phyloP scores from a whole-genome alignment of 371 early-diverging fungal species.

The Mucor sp. region DNA sequence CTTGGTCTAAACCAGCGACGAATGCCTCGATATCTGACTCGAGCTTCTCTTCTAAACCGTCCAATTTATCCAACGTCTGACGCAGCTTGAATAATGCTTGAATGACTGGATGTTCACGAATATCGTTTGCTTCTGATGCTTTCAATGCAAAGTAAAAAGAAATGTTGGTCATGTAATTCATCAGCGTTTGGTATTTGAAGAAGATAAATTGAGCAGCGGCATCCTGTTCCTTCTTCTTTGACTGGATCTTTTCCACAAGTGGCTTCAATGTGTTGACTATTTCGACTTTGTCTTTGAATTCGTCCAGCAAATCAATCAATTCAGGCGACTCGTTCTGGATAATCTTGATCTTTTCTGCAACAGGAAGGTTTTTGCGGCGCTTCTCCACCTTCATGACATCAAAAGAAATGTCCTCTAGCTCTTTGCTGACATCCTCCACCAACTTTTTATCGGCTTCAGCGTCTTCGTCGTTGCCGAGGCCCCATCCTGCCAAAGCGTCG shows the following conservation, averaged over 20 bases:
- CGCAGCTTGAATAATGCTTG: constrained; percentile 74
- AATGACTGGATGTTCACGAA: constrained; percentile 85
- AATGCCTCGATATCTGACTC: constrained; percentile 39
- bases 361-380: constrained; percentile 60
- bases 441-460: constrained; percentile 38
- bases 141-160: constrained; percentile 86
- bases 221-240: constrained; percentile 19
- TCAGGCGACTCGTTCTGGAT: constrained; percentile 84
- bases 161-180: constrained; percentile 87
- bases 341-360: constrained; percentile 69
- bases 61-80: constrained; percentile 70
- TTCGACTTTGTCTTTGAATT: constrained; percentile 69
- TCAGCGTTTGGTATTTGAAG: constrained; percentile 56
- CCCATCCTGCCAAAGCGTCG: constrained; percentile 55
- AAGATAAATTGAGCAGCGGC: constrained; percentile 46
- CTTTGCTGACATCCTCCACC: constrained; percentile 60
- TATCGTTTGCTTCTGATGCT: constrained; percentile 59
- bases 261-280: constrained; percentile 35
- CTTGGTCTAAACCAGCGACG: constrained; percentile 6
- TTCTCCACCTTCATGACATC: constrained; percentile 38
- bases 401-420: constrained; percentile 57
- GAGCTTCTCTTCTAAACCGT: constrained; percentile 62
- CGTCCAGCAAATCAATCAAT: constrained; percentile 72
- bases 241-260: constrained; percentile 32
- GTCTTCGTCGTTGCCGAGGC: constrained; percentile 33